phyloP scores from a whole-genome alignment of 805 yeast genomes.

The Saturnispora dispora region DNA sequence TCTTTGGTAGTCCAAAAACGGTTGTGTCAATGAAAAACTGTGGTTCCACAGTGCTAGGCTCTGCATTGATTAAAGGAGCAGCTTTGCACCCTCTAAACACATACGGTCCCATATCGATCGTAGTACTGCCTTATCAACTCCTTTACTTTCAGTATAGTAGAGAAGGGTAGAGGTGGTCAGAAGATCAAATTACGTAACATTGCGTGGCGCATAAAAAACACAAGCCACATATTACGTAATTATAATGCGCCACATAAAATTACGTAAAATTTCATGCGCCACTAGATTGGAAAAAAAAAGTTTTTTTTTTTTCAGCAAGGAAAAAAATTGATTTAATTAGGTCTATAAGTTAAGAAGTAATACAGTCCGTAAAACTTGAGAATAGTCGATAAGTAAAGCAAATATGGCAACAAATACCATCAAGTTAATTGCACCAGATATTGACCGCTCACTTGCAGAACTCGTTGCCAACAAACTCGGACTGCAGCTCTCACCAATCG shows the following conservation, averaged over 20 bases:
- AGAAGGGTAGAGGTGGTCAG: neutral
- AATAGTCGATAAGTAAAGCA: neutral
- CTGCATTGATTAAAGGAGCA: neutral
- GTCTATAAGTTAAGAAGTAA: neutral
- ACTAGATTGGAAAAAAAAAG: neutral
- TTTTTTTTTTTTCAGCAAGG: neutral
- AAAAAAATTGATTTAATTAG: conserved; percentile 1
- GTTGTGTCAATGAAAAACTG: neutral
- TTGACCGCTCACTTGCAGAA: conserved; percentile 60
- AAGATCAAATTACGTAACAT: neutral
- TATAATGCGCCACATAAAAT: neutral
- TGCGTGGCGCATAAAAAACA: neutral
- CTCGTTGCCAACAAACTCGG: conserved; percentile 55
- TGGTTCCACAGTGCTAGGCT: neutral
- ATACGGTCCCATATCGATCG: neutral
- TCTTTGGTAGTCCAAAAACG: neutral
- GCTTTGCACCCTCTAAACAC: conserved; percentile 2
- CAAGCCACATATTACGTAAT: neutral
- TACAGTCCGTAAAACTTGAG: neutral
- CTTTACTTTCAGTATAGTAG: neutral
- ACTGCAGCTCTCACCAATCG: conserved; percentile 49
- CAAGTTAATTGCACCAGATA: conserved; percentile 58
- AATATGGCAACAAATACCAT: conserved; percentile 65
- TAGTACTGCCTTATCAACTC: neutral
- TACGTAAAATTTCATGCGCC: neutral